Evolutionary conservation across 352 stramenopile species (phyloP), one percentile per base, ranked within the genome.

Genomic region (Phytophthora citricola): DNA sequence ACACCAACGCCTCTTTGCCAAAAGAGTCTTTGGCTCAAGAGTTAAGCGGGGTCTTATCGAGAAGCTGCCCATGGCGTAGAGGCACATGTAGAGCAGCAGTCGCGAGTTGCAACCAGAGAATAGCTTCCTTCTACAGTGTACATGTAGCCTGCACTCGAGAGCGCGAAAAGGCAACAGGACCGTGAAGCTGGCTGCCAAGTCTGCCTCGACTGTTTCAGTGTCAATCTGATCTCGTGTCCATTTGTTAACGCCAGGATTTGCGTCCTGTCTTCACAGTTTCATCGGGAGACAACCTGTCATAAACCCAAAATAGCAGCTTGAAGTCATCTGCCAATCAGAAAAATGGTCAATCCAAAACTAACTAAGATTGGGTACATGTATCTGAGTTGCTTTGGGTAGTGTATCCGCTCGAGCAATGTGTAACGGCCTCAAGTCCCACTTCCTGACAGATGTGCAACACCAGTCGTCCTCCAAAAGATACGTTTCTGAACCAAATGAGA

Each of bases 251-350:
- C 12, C 41, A 47, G 41, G 43, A 48, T 48, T 9, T 7, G 48
- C 29, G 50, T 47, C 50, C 50, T 45, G 45, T 57, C 29, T 57
- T 31, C 36, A 36, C 53, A 61, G 53, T 61, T 61, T 61, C 53
- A 44, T 27, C 17, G 4, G 27, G 3, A 24, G 8, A 44, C 40
- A 24, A 24, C 53, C 52, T 15, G 4, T 9, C 17, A 32, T 15
- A 5, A 34, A 15, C 44, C 55, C 45, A 63, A 63, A 63, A 15
- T 55, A 54, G 20, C 12, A 48, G 1, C 22, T 54, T 63, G 55
- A 63, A 55, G 55, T 55, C 7, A 15, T 24, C n/a, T 22, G 4
- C 54, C 54, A 47, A 54, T 62, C 29, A 11, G 11, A 29, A 17
- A 15, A 12, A 5, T 20, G 3, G 9, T 5, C 1, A 5, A 39